Percentiles rank a stretch among this genome's conserved stretches.
phyloP scores from a whole-genome alignment of 306 rosid species.

The Lithocarpus polystachyus region DNA sequence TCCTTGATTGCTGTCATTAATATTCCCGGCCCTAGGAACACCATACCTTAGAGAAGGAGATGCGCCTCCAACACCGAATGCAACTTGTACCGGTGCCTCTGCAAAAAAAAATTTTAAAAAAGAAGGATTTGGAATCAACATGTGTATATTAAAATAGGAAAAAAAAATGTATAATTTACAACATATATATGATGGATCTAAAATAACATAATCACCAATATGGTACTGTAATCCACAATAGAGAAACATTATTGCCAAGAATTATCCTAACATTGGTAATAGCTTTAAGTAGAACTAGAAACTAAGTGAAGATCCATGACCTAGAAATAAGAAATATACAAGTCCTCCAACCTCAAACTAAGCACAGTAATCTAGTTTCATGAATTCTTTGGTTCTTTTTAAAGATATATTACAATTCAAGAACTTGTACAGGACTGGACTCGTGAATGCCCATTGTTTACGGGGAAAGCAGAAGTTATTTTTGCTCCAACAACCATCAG shows the following conservation, averaged over 20 bases:
- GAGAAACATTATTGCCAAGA: neutral
- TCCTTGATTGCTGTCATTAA: constrained; percentile 22
- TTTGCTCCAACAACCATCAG: neutral
- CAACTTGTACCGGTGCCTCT: constrained; percentile 63
- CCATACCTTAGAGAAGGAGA: constrained; percentile 44
- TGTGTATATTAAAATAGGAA: neutral
- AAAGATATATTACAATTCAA: neutral
- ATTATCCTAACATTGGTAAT: neutral
- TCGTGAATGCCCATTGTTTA: neutral
- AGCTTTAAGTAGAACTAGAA: neutral
- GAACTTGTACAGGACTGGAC: neutral
- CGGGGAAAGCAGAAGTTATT: neutral
- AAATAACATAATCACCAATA: neutral
- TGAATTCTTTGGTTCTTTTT: neutral
- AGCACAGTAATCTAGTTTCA: neutral
- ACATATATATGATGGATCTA: neutral
- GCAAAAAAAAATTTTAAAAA: constrained; percentile 15
- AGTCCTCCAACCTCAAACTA: neutral
- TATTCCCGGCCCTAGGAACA: constrained; percentile 30
- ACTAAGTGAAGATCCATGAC: neutral
- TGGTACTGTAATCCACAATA: neutral
- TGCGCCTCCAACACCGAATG: constrained; percentile 71
- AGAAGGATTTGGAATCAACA: neutral
- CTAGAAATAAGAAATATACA: neutral
- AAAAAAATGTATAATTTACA: neutral